Base-by-base conservation (phyloP, 2,329 filamentous ascomycete genomes). In the Fusarium sp. region DNA sequence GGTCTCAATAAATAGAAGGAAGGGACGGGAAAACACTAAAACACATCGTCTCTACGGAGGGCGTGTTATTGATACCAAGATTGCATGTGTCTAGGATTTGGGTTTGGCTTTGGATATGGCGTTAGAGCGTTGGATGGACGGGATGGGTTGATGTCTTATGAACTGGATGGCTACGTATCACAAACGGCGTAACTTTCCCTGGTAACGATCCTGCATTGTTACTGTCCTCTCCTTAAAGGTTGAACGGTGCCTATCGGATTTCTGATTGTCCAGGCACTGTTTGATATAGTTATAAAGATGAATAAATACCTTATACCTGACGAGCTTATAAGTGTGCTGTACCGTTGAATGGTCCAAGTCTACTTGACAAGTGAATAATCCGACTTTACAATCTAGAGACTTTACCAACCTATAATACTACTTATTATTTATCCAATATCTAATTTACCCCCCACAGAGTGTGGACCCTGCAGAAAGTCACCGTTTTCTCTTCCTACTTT, bases 41-140 rank as follows among this genome's bases (percentile, higher is more conserved):
- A 45, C 51, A 61, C 46, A 56, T 42, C 28, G 45, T 42, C 47
- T 61, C 38, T 47, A 57, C 22, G 31, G 39, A 45, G 51, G 40
- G 60, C 28, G 47, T 59, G 53, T 53, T 56, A 36, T 62, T 36
- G 61, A 66, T 70, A 73, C 57, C 71, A 71, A 67, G 62, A 73
- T 60, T 69, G 63, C 58, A 53, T 57, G 51, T 65, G 44, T 36
- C 62, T 47, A 51, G 22, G 31, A 56, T 51, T 50, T 44, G 31
- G 39, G 42, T 46, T 57, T 40, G 40, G 62, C 5, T 31, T 31
- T 31, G 28, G 49, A 61, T 36, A 42, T 31, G 67, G 67, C 66
- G 67, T 69, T 70, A 31, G 26, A 67, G 57, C 49, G 57, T 70
- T 64, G 24, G 53, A 49, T 45, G 26, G 42, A 28, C n/a, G 40